Evolutionary conservation across 2,329 filamentous ascomycete genomes (phyloP).

Genomic region (Diaporthe sp.): DNA sequence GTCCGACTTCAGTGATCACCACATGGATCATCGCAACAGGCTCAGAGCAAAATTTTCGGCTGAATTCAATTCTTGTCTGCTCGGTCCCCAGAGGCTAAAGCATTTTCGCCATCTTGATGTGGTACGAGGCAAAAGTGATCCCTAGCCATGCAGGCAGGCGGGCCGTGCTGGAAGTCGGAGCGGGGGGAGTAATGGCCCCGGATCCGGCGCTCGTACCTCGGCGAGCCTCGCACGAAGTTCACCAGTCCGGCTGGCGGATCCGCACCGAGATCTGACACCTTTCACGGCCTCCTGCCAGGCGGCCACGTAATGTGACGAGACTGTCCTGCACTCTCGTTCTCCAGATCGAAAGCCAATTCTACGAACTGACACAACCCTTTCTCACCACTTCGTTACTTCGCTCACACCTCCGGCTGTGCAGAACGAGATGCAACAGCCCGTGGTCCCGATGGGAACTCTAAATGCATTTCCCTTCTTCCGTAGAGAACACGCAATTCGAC

Average conservation of each 20-base stretch:
- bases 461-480: neutral
- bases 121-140: neutral
- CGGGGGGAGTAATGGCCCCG: neutral
- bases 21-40: slow-evolving; percentile 20
- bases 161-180: slow-evolving; percentile 7
- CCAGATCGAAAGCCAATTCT: neutral
- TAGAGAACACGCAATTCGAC: neutral
- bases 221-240: neutral
- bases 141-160: neutral
- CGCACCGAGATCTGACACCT: neutral
- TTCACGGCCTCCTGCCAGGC: neutral
- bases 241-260: neutral
- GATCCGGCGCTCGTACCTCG: slow-evolving; percentile 2
- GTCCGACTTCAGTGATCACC: slow-evolving; percentile 28
- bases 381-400: neutral
- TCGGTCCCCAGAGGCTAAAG: neutral
- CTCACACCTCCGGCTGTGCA: neutral
- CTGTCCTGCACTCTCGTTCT: neutral
- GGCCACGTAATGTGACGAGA: neutral
- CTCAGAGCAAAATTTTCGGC: slow-evolving; percentile 3
- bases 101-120: neutral
- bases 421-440: neutral
- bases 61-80: slow-evolving; percentile 21
- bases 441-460: neutral
- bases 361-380: neutral